phyloP scores from a whole-genome alignment of 1,284 basidiomycete genomes.

The Moesziomyces globuligerus region DNA sequence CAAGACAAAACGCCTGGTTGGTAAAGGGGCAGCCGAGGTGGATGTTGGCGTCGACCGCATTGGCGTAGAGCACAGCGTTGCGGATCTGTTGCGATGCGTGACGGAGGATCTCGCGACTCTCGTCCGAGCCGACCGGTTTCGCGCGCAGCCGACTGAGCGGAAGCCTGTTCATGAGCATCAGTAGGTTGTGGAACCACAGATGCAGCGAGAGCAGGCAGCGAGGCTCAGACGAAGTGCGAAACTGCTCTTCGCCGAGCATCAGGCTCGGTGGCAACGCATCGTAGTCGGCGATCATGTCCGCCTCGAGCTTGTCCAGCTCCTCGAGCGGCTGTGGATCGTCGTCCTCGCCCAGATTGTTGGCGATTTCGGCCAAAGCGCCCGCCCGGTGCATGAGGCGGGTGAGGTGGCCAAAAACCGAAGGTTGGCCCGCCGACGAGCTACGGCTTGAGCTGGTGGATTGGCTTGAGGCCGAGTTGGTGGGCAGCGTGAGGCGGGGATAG shows the following conservation, averaged over 20 bases:
- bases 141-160: conserved; percentile 5
- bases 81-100: conserved; percentile 8
- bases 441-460: conserved; percentile 1
- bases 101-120: conserved; percentile 8
- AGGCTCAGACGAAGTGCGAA: conserved; percentile 2
- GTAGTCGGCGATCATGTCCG: conserved; percentile 6
- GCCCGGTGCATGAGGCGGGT: conserved; percentile 13
- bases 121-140: conserved; percentile 3
- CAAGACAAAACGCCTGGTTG: conserved; percentile 9
- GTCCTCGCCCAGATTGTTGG: conserved; percentile 13
- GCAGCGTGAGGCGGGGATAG: background rate
- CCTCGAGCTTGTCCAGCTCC: conserved; percentile 11
- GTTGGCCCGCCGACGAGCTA: background rate
- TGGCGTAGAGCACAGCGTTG: conserved; percentile 8
- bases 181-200: conserved; percentile 11
- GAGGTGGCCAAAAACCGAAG: conserved; percentile 8
- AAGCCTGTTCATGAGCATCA: conserved; percentile 7
- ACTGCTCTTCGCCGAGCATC: conserved; percentile 2
- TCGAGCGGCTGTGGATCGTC: conserved; percentile 8
- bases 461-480: background rate
- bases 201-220: conserved; percentile 7
- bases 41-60: conserved; percentile 5
- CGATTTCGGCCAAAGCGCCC: conserved; percentile 9
- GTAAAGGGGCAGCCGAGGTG: conserved; percentile 7
- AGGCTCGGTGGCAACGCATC: conserved; percentile 2